These are phyloP conservation scores for Epichloe bromicola DNA, from an alignment of 2,329 filamentous ascomycete genomes.

Conservation along the genomic window DNA sequence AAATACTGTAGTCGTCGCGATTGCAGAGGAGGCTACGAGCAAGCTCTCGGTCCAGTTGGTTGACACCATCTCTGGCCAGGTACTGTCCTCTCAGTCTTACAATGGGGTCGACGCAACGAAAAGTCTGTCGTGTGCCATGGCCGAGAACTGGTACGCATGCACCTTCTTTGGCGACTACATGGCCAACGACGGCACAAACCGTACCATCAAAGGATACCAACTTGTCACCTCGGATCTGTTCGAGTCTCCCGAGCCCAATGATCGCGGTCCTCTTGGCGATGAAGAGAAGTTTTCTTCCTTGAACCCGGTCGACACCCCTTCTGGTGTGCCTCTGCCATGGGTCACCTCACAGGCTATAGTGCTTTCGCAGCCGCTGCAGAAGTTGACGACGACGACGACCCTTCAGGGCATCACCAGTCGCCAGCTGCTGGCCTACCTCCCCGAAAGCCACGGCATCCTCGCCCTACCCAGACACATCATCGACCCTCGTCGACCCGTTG, in stretches of 20 bases:
- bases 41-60: constrained; percentile 65
- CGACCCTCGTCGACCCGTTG: constrained; percentile 76
- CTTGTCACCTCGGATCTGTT: constrained; percentile 80
- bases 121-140: constrained; percentile 62
- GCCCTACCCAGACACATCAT: constrained; percentile 67
- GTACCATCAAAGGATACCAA: constrained; percentile 67
- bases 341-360: constrained; percentile 72
- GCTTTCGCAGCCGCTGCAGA: constrained; percentile 63
- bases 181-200: constrained; percentile 39
- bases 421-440: constrained; percentile 67
- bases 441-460: constrained; percentile 59
- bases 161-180: constrained; percentile 56
- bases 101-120: constrained; percentile 60
- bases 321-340: constrained; percentile 50
- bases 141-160: constrained; percentile 94
- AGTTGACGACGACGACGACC: constrained; percentile 76
- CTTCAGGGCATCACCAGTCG: constrained; percentile 82
- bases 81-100: constrained; percentile 61
- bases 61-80: constrained; percentile 72
- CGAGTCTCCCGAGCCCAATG: constrained; percentile 71
- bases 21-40: constrained; percentile 43
- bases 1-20: constrained; percentile 66
- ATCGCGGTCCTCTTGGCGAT: constrained; percentile 65
- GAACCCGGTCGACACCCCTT: constrained; percentile 44
- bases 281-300: constrained; percentile 67